Base-by-base conservation (phyloP, 2,329 filamentous ascomycete genomes). In the Ophiostoma himal-ulmi region DNA sequence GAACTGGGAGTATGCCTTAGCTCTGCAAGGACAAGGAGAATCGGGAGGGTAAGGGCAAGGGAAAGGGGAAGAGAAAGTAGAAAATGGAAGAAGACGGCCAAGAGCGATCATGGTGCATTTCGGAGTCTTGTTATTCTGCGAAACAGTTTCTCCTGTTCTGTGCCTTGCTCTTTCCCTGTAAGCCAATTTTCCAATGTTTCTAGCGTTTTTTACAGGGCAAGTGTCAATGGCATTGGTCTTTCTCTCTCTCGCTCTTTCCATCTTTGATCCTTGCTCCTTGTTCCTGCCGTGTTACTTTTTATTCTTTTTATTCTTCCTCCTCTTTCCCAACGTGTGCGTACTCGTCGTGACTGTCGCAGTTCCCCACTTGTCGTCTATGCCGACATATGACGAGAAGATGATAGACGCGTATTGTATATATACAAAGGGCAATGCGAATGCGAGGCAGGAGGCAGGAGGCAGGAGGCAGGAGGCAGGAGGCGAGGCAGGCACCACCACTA, bases 11-110 rank as follows among this genome's bases (percentile, higher is more conserved):
- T n/a, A n/a, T n/a, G n/a, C n/a, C n/a, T n/a, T n/a, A n/a, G n/a
- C n/a, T n/a, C n/a, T n/a, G n/a, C 4, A 30, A 30, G 30, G 30
- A 30, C 30, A 30, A 30, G 30, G 26, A 13, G 41, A 48, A 48
- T 48, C 11, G 44, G 44, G 17, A 48, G 41, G n/a, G n/a, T n/a
- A 48, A 48, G n/a, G n/a, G n/a, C n/a, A 20, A 20, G 41, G 41
- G 44, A 48, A 48, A n/a, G 44, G 44, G 44, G 11, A 48, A 48
- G 8, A 48, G 17, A 20, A 48, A 20, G 17, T 3, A 34, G 34
- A 30, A 62, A 62, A 22, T 62, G 54, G 54, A 62, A 34, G 54
- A 64, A 64, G 26, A 64, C 60, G 34, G 30, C 52, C 52, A 57
- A 57, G 52, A 57, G 52, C 52, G 52, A 57, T 57, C 52, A 22